These are phyloP conservation scores for Corynascus novoguineensis DNA, from an alignment of 495 filamentous ascomycete genomes.

Conservation along the genomic window DNA sequence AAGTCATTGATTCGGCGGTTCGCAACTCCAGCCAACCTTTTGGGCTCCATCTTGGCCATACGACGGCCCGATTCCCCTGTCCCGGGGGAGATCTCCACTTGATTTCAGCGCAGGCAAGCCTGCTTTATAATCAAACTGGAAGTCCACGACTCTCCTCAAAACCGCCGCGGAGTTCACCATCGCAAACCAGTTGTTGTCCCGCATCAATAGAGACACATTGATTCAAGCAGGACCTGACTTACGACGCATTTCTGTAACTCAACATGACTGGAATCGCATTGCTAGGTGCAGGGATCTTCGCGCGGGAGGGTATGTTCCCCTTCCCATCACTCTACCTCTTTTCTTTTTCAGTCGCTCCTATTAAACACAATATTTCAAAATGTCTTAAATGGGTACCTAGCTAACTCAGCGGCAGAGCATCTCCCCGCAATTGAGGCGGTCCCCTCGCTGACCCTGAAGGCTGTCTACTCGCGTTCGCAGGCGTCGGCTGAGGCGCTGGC, in stretches of 20 bases:
- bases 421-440: constrained; percentile 48
- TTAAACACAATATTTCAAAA: too few relatives aligned
- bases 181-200: not conserved
- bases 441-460: constrained; percentile 46
- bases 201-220: not conserved
- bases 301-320: constrained; percentile 31
- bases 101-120: not conserved
- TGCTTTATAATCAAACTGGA: not conserved
- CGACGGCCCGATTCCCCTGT: constrained; percentile 4
- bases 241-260: too few relatives aligned
- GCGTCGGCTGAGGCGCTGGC: constrained; percentile 35
- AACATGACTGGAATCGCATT: constrained; percentile 54
- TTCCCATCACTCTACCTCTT: not conserved
- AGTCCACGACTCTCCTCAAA: too few relatives aligned
- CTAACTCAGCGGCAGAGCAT: constrained; percentile 26
- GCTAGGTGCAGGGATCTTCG: constrained; percentile 58
- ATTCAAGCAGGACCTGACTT: not conserved
- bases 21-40: not conserved
- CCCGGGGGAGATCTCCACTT: not conserved
- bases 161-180: too few relatives aligned
- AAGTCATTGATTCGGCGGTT: not conserved
- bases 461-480: constrained; percentile 58
- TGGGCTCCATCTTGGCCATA: not conserved
- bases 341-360: too few relatives aligned
- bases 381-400: not conserved